Conservation (phyloP, 106 monocot genomes). For the Platanthera zijinensis region DNA sequence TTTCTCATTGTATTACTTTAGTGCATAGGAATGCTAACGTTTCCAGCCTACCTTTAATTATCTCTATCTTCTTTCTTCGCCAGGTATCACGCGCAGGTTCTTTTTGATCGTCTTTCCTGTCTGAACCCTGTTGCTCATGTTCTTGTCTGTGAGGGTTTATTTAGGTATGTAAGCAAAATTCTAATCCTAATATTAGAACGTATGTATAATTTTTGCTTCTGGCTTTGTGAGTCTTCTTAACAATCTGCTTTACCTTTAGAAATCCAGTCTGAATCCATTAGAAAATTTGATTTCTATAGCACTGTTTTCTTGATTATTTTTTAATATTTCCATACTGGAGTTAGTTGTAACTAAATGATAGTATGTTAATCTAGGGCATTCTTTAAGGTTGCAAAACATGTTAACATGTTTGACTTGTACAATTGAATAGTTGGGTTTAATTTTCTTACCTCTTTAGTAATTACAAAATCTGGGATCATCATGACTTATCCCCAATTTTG, state of each 20-base stretch:
- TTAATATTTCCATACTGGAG: neutral
- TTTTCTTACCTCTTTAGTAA: neutral
- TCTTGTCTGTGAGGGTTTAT: constrained; percentile 70
- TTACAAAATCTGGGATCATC: neutral
- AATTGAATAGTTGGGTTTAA: neutral
- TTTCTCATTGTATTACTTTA: neutral
- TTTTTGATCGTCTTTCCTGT: constrained; percentile 73
- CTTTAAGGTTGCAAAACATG: constrained; percentile 4
- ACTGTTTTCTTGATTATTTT: neutral
- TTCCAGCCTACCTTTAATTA: neutral
- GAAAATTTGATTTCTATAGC: neutral
- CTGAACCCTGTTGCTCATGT: constrained; percentile 86
- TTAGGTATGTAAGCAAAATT: constrained; percentile 38
- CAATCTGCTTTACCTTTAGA: neutral
- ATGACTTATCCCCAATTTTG: neutral
- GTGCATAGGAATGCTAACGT: neutral
- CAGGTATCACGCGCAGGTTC: constrained; percentile 84
- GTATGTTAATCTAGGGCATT: neutral
- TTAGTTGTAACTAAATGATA: neutral
- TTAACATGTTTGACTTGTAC: constrained; percentile 3
- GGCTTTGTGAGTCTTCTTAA: neutral
- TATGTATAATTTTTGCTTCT: neutral
- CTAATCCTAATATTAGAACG: neutral
- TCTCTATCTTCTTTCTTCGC: neutral
- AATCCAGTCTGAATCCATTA: neutral